Evolutionary conservation across 441 rosid genomes (phyloP), one percentile per base, ranked within the genome.

Genomic region (Populus hybrid): DNA sequence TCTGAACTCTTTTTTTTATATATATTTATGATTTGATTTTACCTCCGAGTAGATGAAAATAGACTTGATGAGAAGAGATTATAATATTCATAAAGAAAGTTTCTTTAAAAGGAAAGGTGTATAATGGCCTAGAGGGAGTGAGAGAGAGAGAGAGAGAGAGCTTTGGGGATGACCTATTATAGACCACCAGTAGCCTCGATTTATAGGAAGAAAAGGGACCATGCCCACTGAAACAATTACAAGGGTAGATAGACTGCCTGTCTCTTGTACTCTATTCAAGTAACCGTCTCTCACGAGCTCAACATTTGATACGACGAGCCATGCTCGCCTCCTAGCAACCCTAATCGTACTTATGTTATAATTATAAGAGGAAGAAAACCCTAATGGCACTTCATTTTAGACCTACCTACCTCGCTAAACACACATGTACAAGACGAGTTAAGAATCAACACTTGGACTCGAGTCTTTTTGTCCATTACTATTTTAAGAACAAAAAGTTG

Each of bases 51-150:
- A 57, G 67, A 32, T 32, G 34, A 32, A 32, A 32, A 4, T 32
- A 4, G 16, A 21, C 19, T 28, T 53, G 40, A 9, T 72, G 3
- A n/a, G 16, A 36, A 2, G 19, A 36, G 19, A 26, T 32, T 7
- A 23, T 36, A 8, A 50, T 16, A 12, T 6, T 24, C 32, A 65
- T 23, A 26, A 24, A 26, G 42, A 66, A 70, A 57, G 73, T 77
- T 77, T 79, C 84, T 80, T 69, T 66, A 77, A 72, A 82, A 77
- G 83, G 83, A 82, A 80, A 75, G 70, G 21, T n/a, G 35, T 2
- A 38, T 7, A 30, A 24, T 67, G 30, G 30, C 0, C 2, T 26
- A 8, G 19, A n/a, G 16, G 38, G 16, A 74, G 2, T 5, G 30
- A 10, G 10, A 32, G 72, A 50, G 38, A 4, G 74, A 7, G 9